Base-by-base conservation (phyloP, 768 basidiomycete genomes). In the Terana coerulea region DNA sequence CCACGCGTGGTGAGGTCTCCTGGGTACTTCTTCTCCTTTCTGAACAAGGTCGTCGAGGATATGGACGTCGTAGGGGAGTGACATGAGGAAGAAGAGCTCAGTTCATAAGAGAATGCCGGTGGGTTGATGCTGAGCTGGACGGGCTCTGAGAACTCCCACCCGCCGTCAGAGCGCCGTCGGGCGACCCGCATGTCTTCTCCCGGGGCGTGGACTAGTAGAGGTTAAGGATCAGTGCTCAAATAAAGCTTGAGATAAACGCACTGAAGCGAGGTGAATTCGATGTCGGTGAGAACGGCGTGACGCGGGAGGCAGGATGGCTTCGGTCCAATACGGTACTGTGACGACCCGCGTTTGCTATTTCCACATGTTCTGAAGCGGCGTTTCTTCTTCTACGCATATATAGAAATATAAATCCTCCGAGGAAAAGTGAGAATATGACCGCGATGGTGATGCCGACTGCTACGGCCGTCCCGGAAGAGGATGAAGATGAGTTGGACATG, bases 101-200 rank as follows among this genome's bases (percentile, higher is more conserved):
- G 15, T 7, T n/a, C 29, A 26, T 22, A 24, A n/a, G 29, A 24
- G 36, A 42, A 34, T 15, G 51, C 34, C 11, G 53, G 44, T 12
- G 45, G 24, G 47, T 58, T 53, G 30, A 54, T 55, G 3, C 49
- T 8, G 35, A 59, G 47, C n/a, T n/a, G n/a, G n/a, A n/a, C n/a
- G 47, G 31, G 39, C 36, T 75, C 71, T 12, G 71, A 64, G 55
- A 82, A 81, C 39, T 75, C 70, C 81, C 80, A 83, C 47, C 73
- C 75, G 19, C 81, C 80, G 53, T 81, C 78, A 8, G 74, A 65
- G 36, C 75, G 69, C 41, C 79, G 74, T 36, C 68, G 64, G 1
- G 80, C 80, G 33, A 81, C 75, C 19, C 80, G 80, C 81, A 83
- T 82, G 61, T 77, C 75, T 51, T 68, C 62, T 11, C 80, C 80